Percentiles rank a stretch among this genome's conserved stretches.
Evolutionary conservation across 306 rosid species (phyloP).

Genomic region (Quercus rubra): DNA sequence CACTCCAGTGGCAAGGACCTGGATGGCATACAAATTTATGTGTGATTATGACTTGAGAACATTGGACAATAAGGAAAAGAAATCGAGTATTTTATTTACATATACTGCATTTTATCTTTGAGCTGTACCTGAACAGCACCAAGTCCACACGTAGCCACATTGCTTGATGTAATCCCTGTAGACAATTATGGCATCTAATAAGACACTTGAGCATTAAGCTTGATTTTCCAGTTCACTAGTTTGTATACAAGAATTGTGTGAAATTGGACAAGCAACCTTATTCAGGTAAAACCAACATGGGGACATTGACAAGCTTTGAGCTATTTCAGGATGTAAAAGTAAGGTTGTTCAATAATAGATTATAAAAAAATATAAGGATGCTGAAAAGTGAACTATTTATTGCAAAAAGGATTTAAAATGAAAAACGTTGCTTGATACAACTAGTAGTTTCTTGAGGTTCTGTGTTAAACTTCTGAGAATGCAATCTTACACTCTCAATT

Average conservation of each 20-base stretch:
- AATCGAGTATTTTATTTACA: neutral
- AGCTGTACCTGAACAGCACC: constrained; percentile 87
- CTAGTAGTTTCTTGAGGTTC: neutral
- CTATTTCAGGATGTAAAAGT: neutral
- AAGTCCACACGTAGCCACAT: constrained; percentile 75
- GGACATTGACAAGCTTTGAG: neutral
- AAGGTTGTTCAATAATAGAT: neutral
- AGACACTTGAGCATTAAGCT: constrained; percentile 1
- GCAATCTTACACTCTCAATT: neutral
- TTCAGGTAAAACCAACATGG: neutral
- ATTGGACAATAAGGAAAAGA: neutral
- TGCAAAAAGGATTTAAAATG: neutral
- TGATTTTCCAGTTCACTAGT: neutral
- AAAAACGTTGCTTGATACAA: neutral
- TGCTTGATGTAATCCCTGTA: constrained; percentile 71
- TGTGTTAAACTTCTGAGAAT: neutral
- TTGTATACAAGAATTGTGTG: neutral
- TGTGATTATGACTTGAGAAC: constrained; percentile 28
- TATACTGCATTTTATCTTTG: constrained; percentile 2
- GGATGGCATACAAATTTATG: constrained; percentile 24
- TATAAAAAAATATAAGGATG: neutral
- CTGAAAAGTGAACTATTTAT: neutral
- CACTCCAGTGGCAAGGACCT: constrained; percentile 81
- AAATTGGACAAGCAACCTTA: neutral
- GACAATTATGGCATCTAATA: constrained; percentile 18